Percentiles rank a stretch among this genome's conserved stretches.
Evolutionary conservation across 805 yeast species (phyloP).

Genomic region (Ogataea methanolica): DNA sequence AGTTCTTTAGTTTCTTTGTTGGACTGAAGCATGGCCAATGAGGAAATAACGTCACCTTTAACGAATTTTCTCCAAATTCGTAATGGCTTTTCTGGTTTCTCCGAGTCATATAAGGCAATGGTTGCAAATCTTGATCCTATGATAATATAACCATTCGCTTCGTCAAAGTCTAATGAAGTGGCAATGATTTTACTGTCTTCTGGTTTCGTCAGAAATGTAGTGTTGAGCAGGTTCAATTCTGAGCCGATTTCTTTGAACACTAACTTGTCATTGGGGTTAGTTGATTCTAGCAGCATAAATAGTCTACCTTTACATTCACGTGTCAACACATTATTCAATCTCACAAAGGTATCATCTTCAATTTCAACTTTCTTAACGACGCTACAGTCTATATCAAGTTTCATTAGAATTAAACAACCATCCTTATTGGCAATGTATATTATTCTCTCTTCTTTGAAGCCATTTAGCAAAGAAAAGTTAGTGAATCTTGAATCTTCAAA

Average conservation of each 20-base stretch:
- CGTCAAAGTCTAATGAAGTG: slow-evolving; percentile 49
- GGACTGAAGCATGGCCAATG: slow-evolving; percentile 37
- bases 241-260: slow-evolving; percentile 34
- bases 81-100: slow-evolving; percentile 16
- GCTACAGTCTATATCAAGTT: slow-evolving; percentile 35
- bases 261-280: slow-evolving; percentile 58
- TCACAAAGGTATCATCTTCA: slow-evolving; percentile 28
- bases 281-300: slow-evolving; percentile 55
- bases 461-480: slow-evolving; percentile 26
- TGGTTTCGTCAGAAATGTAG: slow-evolving; percentile 20
- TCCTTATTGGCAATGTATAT: slow-evolving; percentile 27
- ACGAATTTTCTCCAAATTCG: slow-evolving; percentile 43
- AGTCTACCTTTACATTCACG: slow-evolving; percentile 23
- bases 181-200: slow-evolving; percentile 41
- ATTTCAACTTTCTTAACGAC: slow-evolving; percentile 21
- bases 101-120: slow-evolving; percentile 48
- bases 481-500: slow-evolving; percentile 23
- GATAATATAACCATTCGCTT: slow-evolving; percentile 36
- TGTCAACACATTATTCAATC: slow-evolving; percentile 48
- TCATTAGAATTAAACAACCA: slow-evolving; percentile 41
- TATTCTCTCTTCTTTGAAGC: slow-evolving; percentile 15
- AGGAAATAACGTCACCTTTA: slow-evolving; percentile 67
- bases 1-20: slow-evolving; percentile 5
- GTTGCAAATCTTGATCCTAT: slow-evolving; percentile 74
- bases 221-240: slow-evolving; percentile 20